These are phyloP conservation scores for Tubosaeta sp. DNA, from an alignment of 768 basidiomycete genomes.

Conservation along the genomic window DNA sequence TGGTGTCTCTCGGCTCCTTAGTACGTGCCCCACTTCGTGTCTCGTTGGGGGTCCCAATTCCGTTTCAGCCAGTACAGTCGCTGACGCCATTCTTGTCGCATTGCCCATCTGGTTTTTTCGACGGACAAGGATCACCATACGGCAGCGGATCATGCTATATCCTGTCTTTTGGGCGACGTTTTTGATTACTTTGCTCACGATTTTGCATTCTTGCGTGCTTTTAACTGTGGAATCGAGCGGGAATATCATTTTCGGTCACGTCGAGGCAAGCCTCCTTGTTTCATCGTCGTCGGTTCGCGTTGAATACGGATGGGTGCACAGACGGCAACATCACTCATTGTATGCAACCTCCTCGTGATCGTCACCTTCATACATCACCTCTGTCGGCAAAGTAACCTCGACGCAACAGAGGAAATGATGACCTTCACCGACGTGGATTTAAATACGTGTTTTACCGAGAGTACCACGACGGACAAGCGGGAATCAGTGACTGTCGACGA, in stretches of 20 bases:
- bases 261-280: constrained; percentile 14
- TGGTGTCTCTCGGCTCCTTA: constrained; percentile 18
- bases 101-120: constrained; percentile 15
- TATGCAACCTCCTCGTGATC: constrained; percentile 27
- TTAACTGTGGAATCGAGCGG: not conserved
- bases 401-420: constrained; percentile 1
- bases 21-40: constrained; percentile 7
- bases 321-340: constrained; percentile 20
- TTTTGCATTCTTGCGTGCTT: constrained; percentile 15
- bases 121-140: constrained; percentile 1
- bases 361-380: constrained; percentile 20
- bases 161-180: constrained; percentile 18
- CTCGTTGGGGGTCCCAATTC: not conserved
- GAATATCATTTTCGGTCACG: constrained; percentile 18
- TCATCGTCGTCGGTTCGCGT: not conserved
- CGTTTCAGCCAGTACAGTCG: constrained; percentile 15
- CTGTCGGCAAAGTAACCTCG: not conserved
- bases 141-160: constrained; percentile 16
- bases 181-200: constrained; percentile 15
- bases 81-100: constrained; percentile 17
- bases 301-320: not conserved
- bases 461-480: not conserved
- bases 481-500: not conserved
- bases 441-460: constrained; percentile 1
- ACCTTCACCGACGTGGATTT: constrained; percentile 7